These are phyloP conservation scores for Boehmeria nivea DNA, from an alignment of 306 rosid species.

Conservation along the genomic window DNA sequence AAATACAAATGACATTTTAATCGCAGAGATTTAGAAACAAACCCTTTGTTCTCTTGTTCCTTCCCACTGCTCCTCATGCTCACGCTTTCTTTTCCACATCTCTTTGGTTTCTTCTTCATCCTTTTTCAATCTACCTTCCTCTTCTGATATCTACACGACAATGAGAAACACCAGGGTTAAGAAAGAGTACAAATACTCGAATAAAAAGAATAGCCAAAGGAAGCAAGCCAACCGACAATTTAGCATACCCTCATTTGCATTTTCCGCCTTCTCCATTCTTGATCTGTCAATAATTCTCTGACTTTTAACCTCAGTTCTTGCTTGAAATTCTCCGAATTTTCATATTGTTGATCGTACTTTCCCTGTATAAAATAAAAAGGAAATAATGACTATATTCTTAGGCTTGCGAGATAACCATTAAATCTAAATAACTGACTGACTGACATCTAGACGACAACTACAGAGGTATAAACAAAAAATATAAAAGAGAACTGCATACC, in stretches of 20 bases:
- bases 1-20: not conserved
- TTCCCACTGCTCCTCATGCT: conserved; percentile 99
- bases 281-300: conserved; percentile 88
- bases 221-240: not conserved
- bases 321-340: conserved; percentile 76
- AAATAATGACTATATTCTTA: not conserved
- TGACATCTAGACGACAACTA: not conserved
- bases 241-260: conserved; percentile 93
- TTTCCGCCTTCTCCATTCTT: conserved; percentile 98
- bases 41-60: conserved; percentile 96
- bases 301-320: conserved; percentile 86
- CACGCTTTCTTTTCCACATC: conserved; percentile 98
- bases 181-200: conserved; percentile 17
- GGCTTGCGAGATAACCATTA: not conserved
- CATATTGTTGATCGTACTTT: conserved; percentile 81
- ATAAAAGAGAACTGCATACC: conserved; percentile 42
- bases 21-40: conserved; percentile 32
- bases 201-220: not conserved
- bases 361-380: conserved; percentile 42
- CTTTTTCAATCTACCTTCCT: conserved; percentile 95
- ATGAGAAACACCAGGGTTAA: conserved; percentile 19
- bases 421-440: not conserved
- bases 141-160: conserved; percentile 80
- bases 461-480: not conserved
- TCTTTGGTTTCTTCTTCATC: conserved; percentile 95